Percentiles rank a stretch among this genome's conserved stretches.
phyloP scores from a whole-genome alignment of 2,329 filamentous ascomycete species.

The Cladobotryum mycophilum region DNA sequence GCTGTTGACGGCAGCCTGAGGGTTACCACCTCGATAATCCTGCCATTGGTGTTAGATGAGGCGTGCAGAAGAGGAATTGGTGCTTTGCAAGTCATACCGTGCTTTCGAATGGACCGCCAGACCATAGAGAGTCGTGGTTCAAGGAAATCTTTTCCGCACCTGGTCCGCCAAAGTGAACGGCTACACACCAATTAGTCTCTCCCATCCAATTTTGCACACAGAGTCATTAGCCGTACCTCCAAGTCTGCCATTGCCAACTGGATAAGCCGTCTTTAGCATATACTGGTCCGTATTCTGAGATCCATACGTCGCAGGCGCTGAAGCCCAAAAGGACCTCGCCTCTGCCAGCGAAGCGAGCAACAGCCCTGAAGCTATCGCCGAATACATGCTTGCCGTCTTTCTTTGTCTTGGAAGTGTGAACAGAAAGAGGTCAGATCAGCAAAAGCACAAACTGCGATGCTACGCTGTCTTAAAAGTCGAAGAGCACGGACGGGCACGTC shows the following conservation, averaged over 20 bases:
- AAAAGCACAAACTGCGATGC: neutral
- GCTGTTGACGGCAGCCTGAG: neutral
- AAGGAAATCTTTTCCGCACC: constrained; percentile 7
- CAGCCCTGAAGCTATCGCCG: neutral
- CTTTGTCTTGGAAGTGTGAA: neutral
- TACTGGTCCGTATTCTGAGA: constrained; percentile 1
- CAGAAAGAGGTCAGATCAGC: too few relatives aligned
- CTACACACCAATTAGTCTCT: constrained; percentile 2
- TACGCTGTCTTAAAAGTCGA: neutral
- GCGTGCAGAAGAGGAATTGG: neutral
- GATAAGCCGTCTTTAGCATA: constrained; percentile 5
- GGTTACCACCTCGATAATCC: constrained; percentile 12
- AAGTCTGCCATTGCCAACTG: constrained; percentile 9
- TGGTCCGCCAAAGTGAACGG: constrained; percentile 11
- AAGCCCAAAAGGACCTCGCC: constrained; percentile 3
- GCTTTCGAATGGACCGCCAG: constrained; percentile 12
- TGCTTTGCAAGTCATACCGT: constrained; percentile 4
- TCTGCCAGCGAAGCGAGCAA: neutral
- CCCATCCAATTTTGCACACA: neutral
- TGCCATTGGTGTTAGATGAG: neutral
- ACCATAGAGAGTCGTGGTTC: constrained; percentile 13
- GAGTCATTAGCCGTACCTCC: constrained; percentile 3
- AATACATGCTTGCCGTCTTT: neutral
- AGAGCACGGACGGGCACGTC: too few relatives aligned
- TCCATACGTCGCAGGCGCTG: constrained; percentile 3